phyloP scores from a whole-genome alignment of 768 basidiomycete genomes.

The Macrolepiota fuliginosa region DNA sequence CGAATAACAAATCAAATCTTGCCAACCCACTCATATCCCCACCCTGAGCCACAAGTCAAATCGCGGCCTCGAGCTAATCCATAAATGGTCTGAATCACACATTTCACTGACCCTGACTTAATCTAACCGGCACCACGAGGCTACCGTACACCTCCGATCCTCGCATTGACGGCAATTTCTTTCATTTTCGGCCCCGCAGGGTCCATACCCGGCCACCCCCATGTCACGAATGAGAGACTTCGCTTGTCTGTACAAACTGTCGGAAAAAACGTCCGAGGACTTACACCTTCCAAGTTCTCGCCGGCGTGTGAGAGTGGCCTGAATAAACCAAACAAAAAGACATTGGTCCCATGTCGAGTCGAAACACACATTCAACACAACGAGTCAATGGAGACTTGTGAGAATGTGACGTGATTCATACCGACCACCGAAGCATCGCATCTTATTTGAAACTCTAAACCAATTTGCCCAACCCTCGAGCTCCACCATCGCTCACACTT shows the following conservation, averaged over 20 bases:
- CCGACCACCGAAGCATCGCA: no score
- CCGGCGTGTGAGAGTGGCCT: no score
- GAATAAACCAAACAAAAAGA: not conserved
- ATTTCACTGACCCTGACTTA: not conserved
- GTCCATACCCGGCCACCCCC: not conserved
- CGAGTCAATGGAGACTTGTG: no score
- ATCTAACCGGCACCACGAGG: not conserved
- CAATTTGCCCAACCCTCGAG: no score
- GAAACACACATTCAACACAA: no score
- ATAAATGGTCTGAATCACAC: not conserved
- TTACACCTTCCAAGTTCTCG: not conserved
- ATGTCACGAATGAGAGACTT: not conserved
- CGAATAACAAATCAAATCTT: no score
- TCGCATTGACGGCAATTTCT: not conserved
- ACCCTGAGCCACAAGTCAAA: not conserved
- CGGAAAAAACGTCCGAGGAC: not conserved
- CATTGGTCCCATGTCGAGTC: no score
- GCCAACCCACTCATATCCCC: not conserved
- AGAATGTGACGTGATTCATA: no score
- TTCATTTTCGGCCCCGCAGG: not conserved
- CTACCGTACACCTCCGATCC: not conserved
- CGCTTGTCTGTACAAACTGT: not conserved
- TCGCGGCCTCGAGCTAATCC: not conserved
- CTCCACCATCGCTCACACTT: no score
- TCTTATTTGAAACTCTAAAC: no score